Evolutionary conservation across 225 moss, liverwort and hornwort genomes (phyloP).

Genomic region (Straminergon stramineum): DNA sequence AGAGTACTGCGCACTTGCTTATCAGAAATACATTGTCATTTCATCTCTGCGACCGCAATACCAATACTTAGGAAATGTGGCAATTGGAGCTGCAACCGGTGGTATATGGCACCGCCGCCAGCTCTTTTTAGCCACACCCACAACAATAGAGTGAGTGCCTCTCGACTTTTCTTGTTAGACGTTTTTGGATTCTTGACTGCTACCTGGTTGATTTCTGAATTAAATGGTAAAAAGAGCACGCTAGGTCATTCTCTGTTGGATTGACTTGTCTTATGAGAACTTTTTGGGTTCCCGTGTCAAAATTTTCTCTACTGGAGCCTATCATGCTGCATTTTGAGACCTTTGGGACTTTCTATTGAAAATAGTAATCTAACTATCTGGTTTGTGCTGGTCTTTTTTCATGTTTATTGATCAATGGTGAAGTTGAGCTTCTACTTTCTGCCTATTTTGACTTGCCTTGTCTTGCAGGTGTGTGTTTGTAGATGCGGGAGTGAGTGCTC

Average conservation of each 20-base stretch:
- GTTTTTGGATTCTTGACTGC: background rate
- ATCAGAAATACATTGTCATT: conserved; percentile 83
- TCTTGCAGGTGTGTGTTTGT: conserved; percentile 90
- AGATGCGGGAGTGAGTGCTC: conserved; percentile 86
- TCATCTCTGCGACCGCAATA: conserved; percentile 87
- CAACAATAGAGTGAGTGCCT: conserved; percentile 83
- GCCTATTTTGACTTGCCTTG: background rate
- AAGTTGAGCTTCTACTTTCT: background rate
- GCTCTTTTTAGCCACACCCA: conserved; percentile 91
- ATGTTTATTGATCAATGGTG: background rate
- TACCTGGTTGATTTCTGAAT: background rate
- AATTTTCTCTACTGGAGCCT: background rate
- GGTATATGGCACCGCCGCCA: conserved; percentile 98
- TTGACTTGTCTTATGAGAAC: background rate
- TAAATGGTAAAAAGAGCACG: background rate
- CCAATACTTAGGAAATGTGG: conserved; percentile 91
- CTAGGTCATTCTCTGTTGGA: background rate
- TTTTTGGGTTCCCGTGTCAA: background rate
- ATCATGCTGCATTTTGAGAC: background rate
- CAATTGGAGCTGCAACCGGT: conserved; percentile 92
- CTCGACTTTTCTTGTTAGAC: background rate
- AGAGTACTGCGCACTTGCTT: conserved; percentile 95
- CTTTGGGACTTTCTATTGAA: background rate
- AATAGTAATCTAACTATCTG: background rate
- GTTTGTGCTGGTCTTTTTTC: background rate